Evolutionary conservation across 1,284 basidiomycete species (phyloP).

Genomic region (Laetiporus sulphureus): DNA sequence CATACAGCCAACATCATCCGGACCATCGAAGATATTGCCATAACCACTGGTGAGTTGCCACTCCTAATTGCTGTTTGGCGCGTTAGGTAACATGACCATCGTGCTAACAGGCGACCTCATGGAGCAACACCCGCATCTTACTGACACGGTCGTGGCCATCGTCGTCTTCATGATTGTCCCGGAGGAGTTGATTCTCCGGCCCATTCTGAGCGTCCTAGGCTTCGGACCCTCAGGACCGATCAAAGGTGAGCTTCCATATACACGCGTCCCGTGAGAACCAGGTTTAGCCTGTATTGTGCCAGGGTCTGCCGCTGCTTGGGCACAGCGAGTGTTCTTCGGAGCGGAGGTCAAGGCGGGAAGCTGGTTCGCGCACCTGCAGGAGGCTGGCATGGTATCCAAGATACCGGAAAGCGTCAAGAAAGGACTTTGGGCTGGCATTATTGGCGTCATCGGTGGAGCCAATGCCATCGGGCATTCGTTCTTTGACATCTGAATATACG

Average conservation of each 20-base stretch:
- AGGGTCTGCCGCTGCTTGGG: slow-evolving; percentile 23
- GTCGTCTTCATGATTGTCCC: background rate
- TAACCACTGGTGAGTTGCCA: background rate
- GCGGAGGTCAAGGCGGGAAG: slow-evolving; percentile 14
- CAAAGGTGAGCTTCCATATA: background rate
- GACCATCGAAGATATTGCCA: background rate
- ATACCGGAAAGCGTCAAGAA: background rate
- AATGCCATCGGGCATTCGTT: background rate
- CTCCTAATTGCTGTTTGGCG: background rate
- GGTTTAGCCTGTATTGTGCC: background rate
- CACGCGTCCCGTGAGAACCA: background rate
- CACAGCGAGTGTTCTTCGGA: slow-evolving; percentile 22
- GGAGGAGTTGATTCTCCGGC: background rate
- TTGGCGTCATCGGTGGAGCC: background rate
- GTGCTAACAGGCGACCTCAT: background rate
- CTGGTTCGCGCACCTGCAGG: slow-evolving; percentile 24
- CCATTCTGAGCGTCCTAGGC: background rate
- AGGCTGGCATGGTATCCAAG: slow-evolving; percentile 15
- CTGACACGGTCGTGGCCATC: background rate
- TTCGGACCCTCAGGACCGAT: background rate
- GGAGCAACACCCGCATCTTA: background rate
- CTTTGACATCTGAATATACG: background rate
- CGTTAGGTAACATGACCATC: too few species aligned
- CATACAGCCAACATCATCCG: background rate
- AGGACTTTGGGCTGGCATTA: too few species aligned